Percentiles rank a stretch among this genome's conserved stretches.
phyloP scores from a whole-genome alignment of 805 yeast genomes.

The Candida schatavii region DNA sequence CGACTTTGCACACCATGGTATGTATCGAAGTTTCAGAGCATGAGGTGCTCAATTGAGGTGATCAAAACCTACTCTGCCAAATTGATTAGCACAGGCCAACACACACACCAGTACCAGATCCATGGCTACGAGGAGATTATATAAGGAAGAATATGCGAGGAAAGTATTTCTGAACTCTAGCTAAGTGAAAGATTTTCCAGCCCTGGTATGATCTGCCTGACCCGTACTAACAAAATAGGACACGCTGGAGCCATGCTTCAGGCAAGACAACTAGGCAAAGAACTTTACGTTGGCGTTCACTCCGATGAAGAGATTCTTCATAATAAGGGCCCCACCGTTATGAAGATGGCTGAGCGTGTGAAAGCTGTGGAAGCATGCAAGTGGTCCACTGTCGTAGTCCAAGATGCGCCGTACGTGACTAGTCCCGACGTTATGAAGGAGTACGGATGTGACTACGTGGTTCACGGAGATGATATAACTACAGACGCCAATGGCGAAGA shows the following conservation, averaged over 20 bases:
- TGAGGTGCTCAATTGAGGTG: neutral
- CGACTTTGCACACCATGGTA: constrained; percentile 95
- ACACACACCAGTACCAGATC: too few relatives aligned
- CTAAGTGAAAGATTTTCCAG: too few relatives aligned
- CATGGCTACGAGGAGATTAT: too few relatives aligned
- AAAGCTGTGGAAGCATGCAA: constrained; percentile 87
- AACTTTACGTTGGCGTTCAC: constrained; percentile 84
- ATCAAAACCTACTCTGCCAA: too few relatives aligned
- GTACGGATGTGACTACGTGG: constrained; percentile 82
- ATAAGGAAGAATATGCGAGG: too few relatives aligned
- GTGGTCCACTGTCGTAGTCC: constrained; percentile 75
- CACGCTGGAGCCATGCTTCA: constrained; percentile 97
- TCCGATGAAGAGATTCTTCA: constrained; percentile 78
- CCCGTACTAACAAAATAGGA: constrained; percentile 31
- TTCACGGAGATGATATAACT: constrained; percentile 97
- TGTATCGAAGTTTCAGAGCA: constrained; percentile 15
- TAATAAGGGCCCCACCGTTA: constrained; percentile 94
- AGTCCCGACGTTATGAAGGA: constrained; percentile 74
- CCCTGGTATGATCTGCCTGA: too few relatives aligned
- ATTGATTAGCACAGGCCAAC: too few relatives aligned
- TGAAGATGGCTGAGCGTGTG: constrained; percentile 75
- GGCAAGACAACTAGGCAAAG: constrained; percentile 79
- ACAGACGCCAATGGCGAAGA: constrained; percentile 95
- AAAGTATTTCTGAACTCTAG: too few relatives aligned
- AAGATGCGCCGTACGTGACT: constrained; percentile 91